Percentiles rank a stretch among this genome's conserved stretches.
Evolutionary conservation across 2,329 filamentous ascomycete species (phyloP).

Genomic region (Nigrospora osmanthi): DNA sequence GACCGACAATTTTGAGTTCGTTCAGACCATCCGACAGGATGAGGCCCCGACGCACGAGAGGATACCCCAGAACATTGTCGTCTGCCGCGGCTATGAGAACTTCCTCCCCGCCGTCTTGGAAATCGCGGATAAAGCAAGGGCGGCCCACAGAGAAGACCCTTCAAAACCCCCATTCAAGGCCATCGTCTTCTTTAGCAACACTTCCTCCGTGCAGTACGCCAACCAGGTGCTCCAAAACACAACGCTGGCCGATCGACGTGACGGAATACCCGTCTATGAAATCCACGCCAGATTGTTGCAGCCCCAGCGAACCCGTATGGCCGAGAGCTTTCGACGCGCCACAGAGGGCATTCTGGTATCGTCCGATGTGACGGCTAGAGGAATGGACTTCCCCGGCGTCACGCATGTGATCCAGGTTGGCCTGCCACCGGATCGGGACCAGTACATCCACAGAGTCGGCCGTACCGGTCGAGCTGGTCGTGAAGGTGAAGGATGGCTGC

Average conservation of each 20-base stretch:
- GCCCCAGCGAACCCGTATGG: slow-evolving; percentile 55
- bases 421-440: slow-evolving; percentile 54
- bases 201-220: slow-evolving; percentile 61
- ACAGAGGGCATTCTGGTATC: slow-evolving; percentile 61
- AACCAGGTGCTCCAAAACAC: slow-evolving; percentile 45
- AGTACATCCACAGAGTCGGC: slow-evolving; percentile 71
- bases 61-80: slow-evolving; percentile 72
- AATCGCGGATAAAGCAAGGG: slow-evolving; percentile 55
- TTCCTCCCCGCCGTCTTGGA: slow-evolving; percentile 70
- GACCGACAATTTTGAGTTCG: slow-evolving; percentile 71
- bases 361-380: slow-evolving; percentile 72
- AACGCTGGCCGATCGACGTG: slow-evolving; percentile 24
- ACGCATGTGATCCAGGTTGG: slow-evolving; percentile 74
- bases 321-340: slow-evolving; percentile 64
- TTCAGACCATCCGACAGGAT: slow-evolving; percentile 77
- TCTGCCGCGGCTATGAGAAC: slow-evolving; percentile 64
- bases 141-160: slow-evolving; percentile 29
- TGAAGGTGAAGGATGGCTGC: slow-evolving; percentile 62
- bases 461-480: slow-evolving; percentile 71
- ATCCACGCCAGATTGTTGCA: slow-evolving; percentile 81
- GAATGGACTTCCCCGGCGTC: slow-evolving; percentile 77
- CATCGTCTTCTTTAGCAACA: slow-evolving; percentile 87
- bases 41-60: slow-evolving; percentile 79
- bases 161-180: slow-evolving; percentile 71
- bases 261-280: slow-evolving; percentile 37